Base-by-base conservation (phyloP, 139 green algal species). In the Chlorella sp. region DNA sequence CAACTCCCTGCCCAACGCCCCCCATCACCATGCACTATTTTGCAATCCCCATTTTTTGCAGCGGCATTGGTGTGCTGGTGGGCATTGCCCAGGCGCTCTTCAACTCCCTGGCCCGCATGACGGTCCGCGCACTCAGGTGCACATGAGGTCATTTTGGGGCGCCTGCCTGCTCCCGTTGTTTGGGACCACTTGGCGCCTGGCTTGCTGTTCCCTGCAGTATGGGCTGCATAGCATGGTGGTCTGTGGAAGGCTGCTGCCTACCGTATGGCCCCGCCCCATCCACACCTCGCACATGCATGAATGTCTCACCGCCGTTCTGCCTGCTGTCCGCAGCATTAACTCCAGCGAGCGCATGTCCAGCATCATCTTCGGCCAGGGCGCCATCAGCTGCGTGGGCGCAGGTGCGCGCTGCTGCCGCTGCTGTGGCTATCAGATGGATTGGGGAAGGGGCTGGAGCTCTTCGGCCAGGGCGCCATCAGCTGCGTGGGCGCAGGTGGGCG, bases 81-180 rank as follows among this genome's bases (percentile, higher is more conserved):
- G 41, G 83, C 80, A n/a, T 72, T 83, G 2, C 36, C 5, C 88
- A 91, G 86, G 83, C 83, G 19, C 28, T 83, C 7, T 92, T 83
- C 83, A 89, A 79, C 48, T 73, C 75, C 2, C 64, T 74, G 36
- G 67, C 82, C 2, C 73, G 82, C 48, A 89, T 89, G 32, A 38
- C 40, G 11, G 86, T 89, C 28, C 76, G 84, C 6, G 84, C 77
- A 0, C 65, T 87, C 22, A 83, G 77, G 77, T 83, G 60, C 0
- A 56, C 51, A 20, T 65, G 56, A n/a, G n/a, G n/a, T n/a, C n/a
- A n/a, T n/a, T n/a, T n/a, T n/a, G n/a, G n/a, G n/a, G n/a, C n/a
- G n/a, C n/a, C n/a, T n/a, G n/a, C n/a, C n/a, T n/a, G n/a, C n/a
- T 16, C 30, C 64, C 30, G 6, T 40, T 30, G 28, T 40, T 40